Base-by-base conservation (phyloP, 129 eudicot genomes). In the Helianthus tuberosus region DNA sequence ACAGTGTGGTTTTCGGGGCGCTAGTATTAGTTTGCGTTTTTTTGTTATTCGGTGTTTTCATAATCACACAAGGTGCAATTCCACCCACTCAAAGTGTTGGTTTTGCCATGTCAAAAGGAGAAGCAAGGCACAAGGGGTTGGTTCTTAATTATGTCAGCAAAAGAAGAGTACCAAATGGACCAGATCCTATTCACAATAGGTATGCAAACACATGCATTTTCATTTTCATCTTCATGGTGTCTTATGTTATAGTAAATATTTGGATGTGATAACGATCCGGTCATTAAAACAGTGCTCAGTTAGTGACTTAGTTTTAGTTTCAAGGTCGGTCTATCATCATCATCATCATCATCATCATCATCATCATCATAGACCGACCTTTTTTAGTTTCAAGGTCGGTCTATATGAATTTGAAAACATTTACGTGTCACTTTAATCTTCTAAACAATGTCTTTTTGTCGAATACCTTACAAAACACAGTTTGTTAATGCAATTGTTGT, bases 161-260 rank as follows among this genome's bases (percentile, higher is more conserved):
- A 85, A 87, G 98, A 84, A 78, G 98, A 78, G 91, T 92, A n/a
- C 98, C 98, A 47, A 92, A 82, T 68, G 98, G 94, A 64, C 93
- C 98, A 58, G 94, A 92, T 83, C 96, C 98, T 77, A 89, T 92
- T 70, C 98, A 92, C 76, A 92, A 92, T 93, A 83, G 96, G 98
- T 92, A 86, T 35, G 59, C 55, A 27, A 57, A 55, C 70, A 13
- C 15, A 39, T 75, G 72, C 66, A 75, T 64, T 20, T 44, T 48
- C 58, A 61, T 73, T 27, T 66, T 9, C 6, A 35, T 47, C 13
- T n/a, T 48, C 39, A 12, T 62, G 23, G 55, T 50, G 39, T 27
- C 41, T 54, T 51, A 66, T 12, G 14, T 36, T 38, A 3, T 57
- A 57, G 20, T 8, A 5, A 8, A 57, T 23, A 20, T 23, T 63